Base-by-base conservation (phyloP, 495 filamentous ascomycete genomes). In the Daldinia bambusicola region DNA sequence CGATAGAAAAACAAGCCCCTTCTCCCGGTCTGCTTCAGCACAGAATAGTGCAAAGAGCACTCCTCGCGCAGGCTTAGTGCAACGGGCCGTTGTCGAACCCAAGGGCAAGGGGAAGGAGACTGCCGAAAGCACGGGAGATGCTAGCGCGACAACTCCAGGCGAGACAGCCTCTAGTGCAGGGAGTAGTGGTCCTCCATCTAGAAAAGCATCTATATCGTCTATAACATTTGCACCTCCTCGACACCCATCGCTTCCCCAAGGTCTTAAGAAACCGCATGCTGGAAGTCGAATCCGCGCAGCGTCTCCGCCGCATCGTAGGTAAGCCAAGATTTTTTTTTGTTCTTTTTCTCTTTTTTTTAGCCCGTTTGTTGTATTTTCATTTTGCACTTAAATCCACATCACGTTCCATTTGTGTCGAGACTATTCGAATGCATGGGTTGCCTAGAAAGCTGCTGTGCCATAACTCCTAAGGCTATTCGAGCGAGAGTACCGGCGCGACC, bases 251-350 rank as follows among this genome's bases (percentile, higher is more conserved):
- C 77, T 85, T 16, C 83, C 83, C 18, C 83, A 84, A 51, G 83
- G 83, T 30, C 51, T 72, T 6, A 81, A 80, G 58, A 80, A 81
- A 37, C 82, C 78, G 55, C 82, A 82, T 32, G 78, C 80, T 55
- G 80, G 77, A 60, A 70, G 60, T 52, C 76, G 82, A 16, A 78
- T 83, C 36, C 75, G 80, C 45, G 77, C 78, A n/a, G 80, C 80
- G 31, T 85, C 83, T n/a, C 83, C 82, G 32, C 80, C 79, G 45
- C 81, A 82, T 55, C 72, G 76, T 63, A 83, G 77, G 82, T 84
- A 75, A 83, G 82, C 81, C 34, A 14, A 30, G 2, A 58, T 18
- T 4, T 20, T 41, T 0, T 70, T 55, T 68, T n/a, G 34, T 52
- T 63, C 41, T n/a, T n/a, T n/a, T n/a, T n/a, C n/a, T n/a, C n/a